Evolutionary conservation across 768 basidiomycete species (phyloP).

Genomic region (Dacryopinax primogenitus): DNA sequence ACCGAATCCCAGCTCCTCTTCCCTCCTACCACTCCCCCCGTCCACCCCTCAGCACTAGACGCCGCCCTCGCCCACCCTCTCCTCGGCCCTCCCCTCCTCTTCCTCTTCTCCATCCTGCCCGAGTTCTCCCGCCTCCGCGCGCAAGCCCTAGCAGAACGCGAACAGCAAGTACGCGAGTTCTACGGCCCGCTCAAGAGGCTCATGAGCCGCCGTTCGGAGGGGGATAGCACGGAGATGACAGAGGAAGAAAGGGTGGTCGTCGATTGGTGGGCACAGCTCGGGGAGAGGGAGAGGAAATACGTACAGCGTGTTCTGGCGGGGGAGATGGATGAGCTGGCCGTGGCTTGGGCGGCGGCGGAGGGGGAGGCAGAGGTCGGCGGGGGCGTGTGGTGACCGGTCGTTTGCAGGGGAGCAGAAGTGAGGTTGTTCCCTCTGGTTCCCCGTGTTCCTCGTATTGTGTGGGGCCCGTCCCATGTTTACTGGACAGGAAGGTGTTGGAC

Average conservation of each 20-base stretch:
- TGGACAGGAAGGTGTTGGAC: no score
- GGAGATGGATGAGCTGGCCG: background rate
- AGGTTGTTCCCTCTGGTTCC: no score
- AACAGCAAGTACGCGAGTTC: background rate
- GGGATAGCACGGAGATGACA: background rate
- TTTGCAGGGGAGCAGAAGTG: background rate
- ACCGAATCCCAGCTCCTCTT: background rate
- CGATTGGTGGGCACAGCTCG: background rate
- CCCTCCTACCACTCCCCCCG: background rate
- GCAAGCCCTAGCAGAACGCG: background rate
- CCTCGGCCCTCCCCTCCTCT: background rate
- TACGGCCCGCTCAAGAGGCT: background rate
- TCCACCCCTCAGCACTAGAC: background rate
- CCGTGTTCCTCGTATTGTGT: no score
- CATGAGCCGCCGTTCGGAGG: background rate
- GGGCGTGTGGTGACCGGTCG: background rate
- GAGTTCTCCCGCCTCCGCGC: constrained; percentile 6
- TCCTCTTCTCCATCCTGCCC: background rate
- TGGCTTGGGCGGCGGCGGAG: constrained; percentile 5
- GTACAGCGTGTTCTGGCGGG: background rate
- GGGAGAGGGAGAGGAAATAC: background rate
- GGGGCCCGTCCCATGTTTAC: no score
- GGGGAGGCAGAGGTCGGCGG: background rate
- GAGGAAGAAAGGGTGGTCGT: background rate
- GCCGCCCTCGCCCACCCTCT: background rate